Base-by-base conservation (phyloP, 2,329 filamentous ascomycete genomes). In the Thermomyces lanuginosus region DNA sequence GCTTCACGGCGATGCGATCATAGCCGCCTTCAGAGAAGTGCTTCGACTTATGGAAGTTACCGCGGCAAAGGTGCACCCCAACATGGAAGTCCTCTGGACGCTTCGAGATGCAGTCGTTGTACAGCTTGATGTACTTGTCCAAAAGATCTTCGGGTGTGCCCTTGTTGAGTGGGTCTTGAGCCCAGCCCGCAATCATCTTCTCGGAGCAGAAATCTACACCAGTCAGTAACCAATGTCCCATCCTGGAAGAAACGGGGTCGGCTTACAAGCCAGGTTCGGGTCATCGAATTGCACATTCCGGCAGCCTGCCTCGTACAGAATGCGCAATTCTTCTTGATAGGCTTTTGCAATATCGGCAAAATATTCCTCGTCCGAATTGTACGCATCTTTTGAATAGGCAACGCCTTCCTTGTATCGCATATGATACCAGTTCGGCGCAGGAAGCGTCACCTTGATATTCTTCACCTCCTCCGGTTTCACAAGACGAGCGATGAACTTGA, bases 51-150 rank as follows among this genome's bases (percentile, higher is more conserved):
- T 73, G 69, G 48, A 76, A 76, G 55, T 76, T 77, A 25, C 54
- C 56, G 32, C 47, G 65, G 62, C 78, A 83, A 27, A 83, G 60
- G 45, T 84, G 79, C 9, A 84, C 72, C 23, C 78, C 78, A 2
- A 79, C 64, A 50, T 82, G 76, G 61, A 83, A 68, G 44, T 83
- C 76, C 2, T 60, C 48, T 0, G 76, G 75, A 1, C 69, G 56
- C 40, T 67, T 65, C 41, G 61, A 56, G 43, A 80, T 62, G 42
- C 64, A 69, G 49, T 77, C 72, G 48, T 83, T 83, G 61, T 83
- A 83, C 37, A 80, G 68, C 34, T 65, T 61, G 48, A 84, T 76
- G 53, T 84, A 84, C 15, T 73, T 68, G 39, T 80, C 73, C 12
- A 84, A 66, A 22, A 81, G 69, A 38, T 74, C 70, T 24, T 79